Evolutionary conservation across 1,139 yeast species (phyloP).

Genomic region (Eremothecium gossypii): DNA sequence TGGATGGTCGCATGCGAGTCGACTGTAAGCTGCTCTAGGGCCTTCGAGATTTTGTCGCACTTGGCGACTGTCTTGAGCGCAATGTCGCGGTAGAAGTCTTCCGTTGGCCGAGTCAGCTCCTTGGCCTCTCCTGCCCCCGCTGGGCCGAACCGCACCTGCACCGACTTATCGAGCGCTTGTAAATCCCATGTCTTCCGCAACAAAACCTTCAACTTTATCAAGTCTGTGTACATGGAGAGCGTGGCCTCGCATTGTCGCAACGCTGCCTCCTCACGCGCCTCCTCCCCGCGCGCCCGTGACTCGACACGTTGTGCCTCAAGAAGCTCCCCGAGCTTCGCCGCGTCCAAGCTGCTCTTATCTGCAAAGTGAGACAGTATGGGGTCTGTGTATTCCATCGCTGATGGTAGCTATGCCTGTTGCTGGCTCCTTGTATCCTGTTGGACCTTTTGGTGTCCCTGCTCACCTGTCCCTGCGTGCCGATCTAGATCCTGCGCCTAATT

Average conservation of each 20-base stretch:
- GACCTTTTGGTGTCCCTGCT: too few species aligned
- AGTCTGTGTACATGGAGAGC: slow-evolving; percentile 14
- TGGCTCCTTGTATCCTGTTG: too few species aligned
- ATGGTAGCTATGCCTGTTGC: too few species aligned
- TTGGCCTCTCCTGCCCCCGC: slow-evolving; percentile 1
- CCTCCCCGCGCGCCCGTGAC: background rate
- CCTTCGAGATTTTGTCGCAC: slow-evolving; percentile 22
- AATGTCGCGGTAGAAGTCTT: slow-evolving; percentile 16
- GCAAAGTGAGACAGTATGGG: slow-evolving; percentile 11
- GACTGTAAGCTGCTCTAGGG: slow-evolving; percentile 13
- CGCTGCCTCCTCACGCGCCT: slow-evolving; percentile 1
- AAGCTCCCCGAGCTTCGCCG: slow-evolving; percentile 6
- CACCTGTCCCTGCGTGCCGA: too few species aligned
- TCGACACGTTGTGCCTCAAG: slow-evolving; percentile 6
- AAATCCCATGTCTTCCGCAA: slow-evolving; percentile 21
- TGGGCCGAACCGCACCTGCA: slow-evolving; percentile 16
- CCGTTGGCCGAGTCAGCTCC: slow-evolving; percentile 3
- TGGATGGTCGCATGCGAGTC: slow-evolving; percentile 12
- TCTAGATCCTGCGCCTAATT: too few species aligned
- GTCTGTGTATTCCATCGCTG: slow-evolving; percentile 9
- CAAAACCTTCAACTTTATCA: slow-evolving; percentile 16
- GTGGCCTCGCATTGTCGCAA: slow-evolving; percentile 7
- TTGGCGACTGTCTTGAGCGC: slow-evolving; percentile 20
- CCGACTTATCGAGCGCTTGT: slow-evolving; percentile 16
- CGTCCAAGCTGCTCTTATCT: slow-evolving; percentile 7